Conservation (phyloP, 345 rosid species). For the Eucalyptus globulus region DNA sequence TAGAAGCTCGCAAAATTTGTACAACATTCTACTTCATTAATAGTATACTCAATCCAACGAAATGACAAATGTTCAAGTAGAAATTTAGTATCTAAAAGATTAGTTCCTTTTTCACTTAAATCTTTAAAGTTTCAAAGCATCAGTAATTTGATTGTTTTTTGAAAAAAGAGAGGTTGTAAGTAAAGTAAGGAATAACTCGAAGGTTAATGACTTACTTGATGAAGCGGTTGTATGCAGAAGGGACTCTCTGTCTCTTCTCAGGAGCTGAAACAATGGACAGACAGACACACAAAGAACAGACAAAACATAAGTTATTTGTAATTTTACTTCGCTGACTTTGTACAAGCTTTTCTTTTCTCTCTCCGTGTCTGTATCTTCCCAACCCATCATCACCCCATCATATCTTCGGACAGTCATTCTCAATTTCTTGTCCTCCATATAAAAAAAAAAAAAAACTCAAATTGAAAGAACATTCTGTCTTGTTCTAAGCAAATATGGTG, state of each 20-base stretch:
- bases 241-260: constrained; percentile 99
- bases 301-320: constrained; percentile 8
- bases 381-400: constrained; percentile 26
- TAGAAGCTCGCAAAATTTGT: neutral
- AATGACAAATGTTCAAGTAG: neutral
- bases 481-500: neutral
- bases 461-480: neutral
- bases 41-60: neutral
- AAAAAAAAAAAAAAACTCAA: constrained; percentile 3
- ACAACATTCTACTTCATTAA: neutral
- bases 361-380: neutral
- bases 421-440: neutral
- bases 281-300: constrained; percentile 4
- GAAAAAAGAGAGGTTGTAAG: neutral
- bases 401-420: neutral
- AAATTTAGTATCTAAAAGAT: neutral
- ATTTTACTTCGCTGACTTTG: constrained; percentile 10
- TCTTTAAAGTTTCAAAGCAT: neutral
- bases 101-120: neutral
- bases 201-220: constrained; percentile 58
- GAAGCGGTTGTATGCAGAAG: constrained; percentile 99
- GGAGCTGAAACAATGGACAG: constrained; percentile 68
- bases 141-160: neutral
- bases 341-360: constrained; percentile 20
- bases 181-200: neutral